A percentile compares a stretch with the other conserved stretches of the same genome.
Conservation (phyloP, 768 basidiomycete genomes). For the Termitomyces sp. region DNA sequence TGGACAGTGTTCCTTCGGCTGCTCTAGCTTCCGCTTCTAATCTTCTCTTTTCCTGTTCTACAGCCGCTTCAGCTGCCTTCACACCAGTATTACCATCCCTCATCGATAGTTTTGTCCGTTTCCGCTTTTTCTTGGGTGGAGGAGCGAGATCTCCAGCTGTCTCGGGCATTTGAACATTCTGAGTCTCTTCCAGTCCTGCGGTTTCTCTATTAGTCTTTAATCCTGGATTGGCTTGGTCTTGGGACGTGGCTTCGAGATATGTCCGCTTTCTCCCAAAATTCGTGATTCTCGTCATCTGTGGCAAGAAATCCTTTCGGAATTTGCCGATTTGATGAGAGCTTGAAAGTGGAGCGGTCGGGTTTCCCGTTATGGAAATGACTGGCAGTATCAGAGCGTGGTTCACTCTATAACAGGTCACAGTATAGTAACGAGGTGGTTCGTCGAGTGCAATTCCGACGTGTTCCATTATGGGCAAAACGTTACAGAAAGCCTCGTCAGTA, state of each 20-base stretch:
- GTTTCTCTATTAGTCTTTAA: constrained; percentile 8
- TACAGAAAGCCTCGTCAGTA: too few relatives aligned
- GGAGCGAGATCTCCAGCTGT: constrained; percentile 12
- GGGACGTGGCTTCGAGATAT: constrained; percentile 54
- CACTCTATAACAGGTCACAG: too few relatives aligned
- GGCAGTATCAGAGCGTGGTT: too few relatives aligned
- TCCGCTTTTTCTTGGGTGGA: constrained; percentile 56
- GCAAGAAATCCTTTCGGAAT: background rate
- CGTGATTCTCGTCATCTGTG: constrained; percentile 66
- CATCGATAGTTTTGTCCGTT: constrained; percentile 45
- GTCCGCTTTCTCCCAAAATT: constrained; percentile 72
- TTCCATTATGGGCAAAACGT: too few relatives aligned
- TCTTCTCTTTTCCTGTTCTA: constrained; percentile 10
- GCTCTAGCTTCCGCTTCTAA: constrained; percentile 9
- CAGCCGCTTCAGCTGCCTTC: constrained; percentile 20
- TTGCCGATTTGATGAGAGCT: background rate
- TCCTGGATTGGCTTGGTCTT: constrained; percentile 14
- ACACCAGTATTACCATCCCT: constrained; percentile 28
- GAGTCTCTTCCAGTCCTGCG: background rate
- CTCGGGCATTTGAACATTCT: constrained; percentile 1
- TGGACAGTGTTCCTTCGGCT: constrained; percentile 17
- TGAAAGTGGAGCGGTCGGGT: too few relatives aligned
- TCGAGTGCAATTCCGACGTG: too few relatives aligned
- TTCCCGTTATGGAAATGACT: too few relatives aligned
- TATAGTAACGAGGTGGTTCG: too few relatives aligned